Conservation (phyloP, 352 stramenopile genomes). For the Globisporangium rhizosaccharum region DNA sequence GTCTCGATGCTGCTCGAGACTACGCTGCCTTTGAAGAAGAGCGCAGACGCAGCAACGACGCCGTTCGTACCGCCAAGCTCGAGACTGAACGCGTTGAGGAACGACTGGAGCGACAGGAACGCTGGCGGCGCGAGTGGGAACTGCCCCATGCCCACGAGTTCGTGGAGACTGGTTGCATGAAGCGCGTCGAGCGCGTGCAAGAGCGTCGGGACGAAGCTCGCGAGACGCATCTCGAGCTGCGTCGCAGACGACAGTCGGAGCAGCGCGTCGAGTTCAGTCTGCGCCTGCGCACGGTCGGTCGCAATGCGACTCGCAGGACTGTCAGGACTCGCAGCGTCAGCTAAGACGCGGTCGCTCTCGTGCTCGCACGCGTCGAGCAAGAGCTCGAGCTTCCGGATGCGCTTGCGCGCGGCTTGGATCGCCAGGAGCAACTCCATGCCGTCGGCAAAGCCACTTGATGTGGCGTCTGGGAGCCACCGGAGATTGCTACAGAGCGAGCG, state of each 20-base stretch:
- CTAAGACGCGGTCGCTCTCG: neutral
- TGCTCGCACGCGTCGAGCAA: slow-evolving; percentile 16
- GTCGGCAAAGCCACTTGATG: slow-evolving; percentile 11
- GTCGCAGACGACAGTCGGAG: slow-evolving; percentile 24
- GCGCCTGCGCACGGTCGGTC: slow-evolving; percentile 7
- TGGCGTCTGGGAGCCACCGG: slow-evolving; percentile 2
- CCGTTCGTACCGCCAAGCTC: slow-evolving; percentile 7
- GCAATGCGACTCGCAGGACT: neutral
- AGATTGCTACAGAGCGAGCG: slow-evolving; percentile 11
- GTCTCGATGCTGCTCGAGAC: slow-evolving; percentile 43
- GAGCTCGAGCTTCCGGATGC: slow-evolving; percentile 38
- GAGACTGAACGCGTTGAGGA: slow-evolving; percentile 34
- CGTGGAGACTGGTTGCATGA: slow-evolving; percentile 28
- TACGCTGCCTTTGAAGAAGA: slow-evolving; percentile 55
- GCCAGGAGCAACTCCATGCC: slow-evolving; percentile 47
- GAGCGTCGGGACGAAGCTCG: slow-evolving; percentile 38
- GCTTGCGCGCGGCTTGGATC: slow-evolving; percentile 31
- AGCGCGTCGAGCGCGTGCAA: slow-evolving; percentile 28
- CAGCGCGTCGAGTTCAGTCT: slow-evolving; percentile 25
- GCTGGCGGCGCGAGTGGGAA: slow-evolving; percentile 45
- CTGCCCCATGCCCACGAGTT: slow-evolving; percentile 39
- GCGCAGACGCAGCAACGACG: slow-evolving; percentile 14
- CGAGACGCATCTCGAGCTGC: slow-evolving; percentile 18
- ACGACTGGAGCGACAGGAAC: slow-evolving; percentile 47
- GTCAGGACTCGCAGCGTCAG: neutral